Percentiles rank a stretch among this genome's conserved stretches.
Conservation (phyloP, 164 flowering plant genomes). For the Dillenia turbinata region DNA sequence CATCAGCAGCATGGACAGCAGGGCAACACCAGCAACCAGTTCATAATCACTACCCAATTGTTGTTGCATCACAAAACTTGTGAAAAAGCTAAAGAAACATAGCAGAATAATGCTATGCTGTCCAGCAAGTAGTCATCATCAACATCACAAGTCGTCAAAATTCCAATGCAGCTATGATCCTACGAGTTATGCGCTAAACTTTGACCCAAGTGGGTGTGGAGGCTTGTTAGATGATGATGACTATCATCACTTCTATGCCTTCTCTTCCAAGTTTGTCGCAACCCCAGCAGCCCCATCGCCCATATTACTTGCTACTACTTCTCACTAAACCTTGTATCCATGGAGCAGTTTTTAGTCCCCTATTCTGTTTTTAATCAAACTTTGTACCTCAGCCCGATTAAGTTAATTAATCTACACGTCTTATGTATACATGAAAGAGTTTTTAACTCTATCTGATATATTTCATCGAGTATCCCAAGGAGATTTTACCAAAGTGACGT, state of each 20-base stretch:
- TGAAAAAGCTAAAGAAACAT: slow-evolving; percentile 44
- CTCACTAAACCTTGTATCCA: neutral
- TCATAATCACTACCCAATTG: slow-evolving; percentile 1
- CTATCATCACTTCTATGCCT: slow-evolving; percentile 36
- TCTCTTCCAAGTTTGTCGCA: slow-evolving; percentile 53
- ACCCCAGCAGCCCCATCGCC: slow-evolving; percentile 11
- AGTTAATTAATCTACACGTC: too few species aligned
- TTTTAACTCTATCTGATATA: too few species aligned
- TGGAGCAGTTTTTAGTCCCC: neutral
- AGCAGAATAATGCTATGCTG: slow-evolving; percentile 17
- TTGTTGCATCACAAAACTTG: slow-evolving; percentile 22
- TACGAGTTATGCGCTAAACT: slow-evolving; percentile 57
- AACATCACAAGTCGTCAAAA: slow-evolving; percentile 8
- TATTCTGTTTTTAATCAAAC: neutral
- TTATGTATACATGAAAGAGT: too few species aligned
- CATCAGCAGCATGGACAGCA: neutral
- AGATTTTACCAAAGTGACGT: too few species aligned
- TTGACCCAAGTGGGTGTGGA: slow-evolving; percentile 38
- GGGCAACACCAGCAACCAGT: slow-evolving; percentile 1
- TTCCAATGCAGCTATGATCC: slow-evolving; percentile 58
- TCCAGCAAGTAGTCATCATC: slow-evolving; percentile 7
- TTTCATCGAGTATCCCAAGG: too few species aligned
- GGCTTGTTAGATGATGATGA: slow-evolving; percentile 31
- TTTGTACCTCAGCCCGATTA: neutral
- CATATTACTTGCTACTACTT: slow-evolving; percentile 11